A percentile compares a stretch with the other conserved stretches of the same genome.
Conservation (phyloP, 805 yeast genomes). For the Kodamaea leandrae region DNA sequence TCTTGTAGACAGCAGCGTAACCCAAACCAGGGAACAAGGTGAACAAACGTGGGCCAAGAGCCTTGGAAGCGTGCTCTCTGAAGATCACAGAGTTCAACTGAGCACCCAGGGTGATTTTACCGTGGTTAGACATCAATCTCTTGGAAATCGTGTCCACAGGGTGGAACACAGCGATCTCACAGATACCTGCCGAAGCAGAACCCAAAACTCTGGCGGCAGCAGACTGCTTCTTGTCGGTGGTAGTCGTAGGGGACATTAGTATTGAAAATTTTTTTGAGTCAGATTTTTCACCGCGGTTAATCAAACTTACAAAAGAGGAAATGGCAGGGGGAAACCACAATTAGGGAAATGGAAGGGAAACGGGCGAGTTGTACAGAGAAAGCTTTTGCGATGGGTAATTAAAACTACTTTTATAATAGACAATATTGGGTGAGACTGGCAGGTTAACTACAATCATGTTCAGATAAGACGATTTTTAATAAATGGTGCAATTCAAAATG, state of each 20-base stretch:
- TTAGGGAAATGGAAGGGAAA: too few species aligned
- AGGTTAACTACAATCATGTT: too few species aligned
- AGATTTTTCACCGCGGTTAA: conserved; percentile 12
- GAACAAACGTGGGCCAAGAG: conserved; percentile 66
- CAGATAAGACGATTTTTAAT: too few species aligned
- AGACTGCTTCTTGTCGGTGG: conserved; percentile 77
- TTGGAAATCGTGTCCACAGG: conserved; percentile 98
- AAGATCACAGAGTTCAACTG: conserved; percentile 86
- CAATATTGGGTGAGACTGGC: too few species aligned
- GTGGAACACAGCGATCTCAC: conserved; percentile 95
- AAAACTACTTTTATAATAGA: too few species aligned
- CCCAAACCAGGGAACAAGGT: conserved; percentile 97
- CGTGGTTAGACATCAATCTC: conserved; percentile 83
- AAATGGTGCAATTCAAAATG: too few species aligned
- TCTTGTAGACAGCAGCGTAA: conserved; percentile 95
- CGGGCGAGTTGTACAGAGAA: too few species aligned
- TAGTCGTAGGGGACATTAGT: conserved; percentile 31
- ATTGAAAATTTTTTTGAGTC: conserved; percentile 9
- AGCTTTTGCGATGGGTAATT: too few species aligned
- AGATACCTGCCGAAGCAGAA: conserved; percentile 97
- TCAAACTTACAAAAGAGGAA: not conserved
- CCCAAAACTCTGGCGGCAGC: conserved; percentile 90
- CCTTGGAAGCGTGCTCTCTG: conserved; percentile 71
- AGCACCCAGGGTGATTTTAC: conserved; percentile 57
- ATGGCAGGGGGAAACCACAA: too few species aligned